These are phyloP conservation scores for Boletus edulis DNA, from an alignment of 768 basidiomycete species.

Conservation along the genomic window DNA sequence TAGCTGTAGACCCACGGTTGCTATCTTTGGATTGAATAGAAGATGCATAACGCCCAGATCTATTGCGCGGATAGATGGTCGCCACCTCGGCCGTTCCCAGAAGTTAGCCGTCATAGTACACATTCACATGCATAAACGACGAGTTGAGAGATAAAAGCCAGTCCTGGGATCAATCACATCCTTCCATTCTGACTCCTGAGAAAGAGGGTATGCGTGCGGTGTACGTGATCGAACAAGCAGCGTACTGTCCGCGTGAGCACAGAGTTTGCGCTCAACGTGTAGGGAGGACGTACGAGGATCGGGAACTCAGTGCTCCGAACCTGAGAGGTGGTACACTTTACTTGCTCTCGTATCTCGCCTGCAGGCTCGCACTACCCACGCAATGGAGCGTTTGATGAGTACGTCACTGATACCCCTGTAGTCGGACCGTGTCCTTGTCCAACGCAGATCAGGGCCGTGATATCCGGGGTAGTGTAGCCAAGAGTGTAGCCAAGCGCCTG, in stretches of 20 bases:
- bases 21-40: constrained; percentile 12
- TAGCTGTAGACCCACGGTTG: constrained; percentile 3
- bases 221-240: constrained; percentile 3
- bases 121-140: neutral
- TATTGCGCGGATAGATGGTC: neutral
- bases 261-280: constrained; percentile 12
- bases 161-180: constrained; percentile 4
- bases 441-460: constrained; percentile 18
- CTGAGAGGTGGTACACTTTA: neutral
- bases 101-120: neutral
- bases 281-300: constrained; percentile 7
- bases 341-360: too few species aligned
- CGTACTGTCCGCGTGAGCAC: neutral
- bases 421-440: neutral
- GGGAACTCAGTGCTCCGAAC: neutral
- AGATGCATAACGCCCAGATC: neutral
- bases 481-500: neutral
- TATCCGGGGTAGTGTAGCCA: neutral
- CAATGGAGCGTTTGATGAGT: neutral
- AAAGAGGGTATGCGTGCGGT: neutral
- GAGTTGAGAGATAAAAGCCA: neutral
- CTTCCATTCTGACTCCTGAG: constrained; percentile 15
- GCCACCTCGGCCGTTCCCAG: constrained; percentile 7
- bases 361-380: neutral
- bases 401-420: too few species aligned